Percentiles rank a stretch among this genome's conserved stretches.
These are phyloP conservation scores for Coffea canephora DNA, from an alignment of 257 asterid genomes.

Conservation along the genomic window DNA sequence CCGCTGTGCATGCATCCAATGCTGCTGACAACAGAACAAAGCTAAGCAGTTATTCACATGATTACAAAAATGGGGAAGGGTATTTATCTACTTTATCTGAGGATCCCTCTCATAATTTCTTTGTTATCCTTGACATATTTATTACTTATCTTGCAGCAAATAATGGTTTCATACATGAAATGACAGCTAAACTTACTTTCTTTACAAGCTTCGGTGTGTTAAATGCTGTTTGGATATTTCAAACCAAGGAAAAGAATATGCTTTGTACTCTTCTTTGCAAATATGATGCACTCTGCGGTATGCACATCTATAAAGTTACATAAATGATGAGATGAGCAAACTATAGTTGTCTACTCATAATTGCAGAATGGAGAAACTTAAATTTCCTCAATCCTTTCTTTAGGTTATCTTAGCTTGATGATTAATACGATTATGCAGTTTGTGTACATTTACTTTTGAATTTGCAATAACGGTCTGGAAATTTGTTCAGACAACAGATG, in stretches of 20 bases:
- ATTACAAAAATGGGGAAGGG: constrained; percentile 32
- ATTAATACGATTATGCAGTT: neutral
- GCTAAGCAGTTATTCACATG: constrained; percentile 42
- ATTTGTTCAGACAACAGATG: neutral
- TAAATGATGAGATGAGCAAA: too few species aligned
- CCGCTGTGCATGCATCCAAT: constrained; percentile 81
- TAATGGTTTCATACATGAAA: neutral
- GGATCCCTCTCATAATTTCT: neutral
- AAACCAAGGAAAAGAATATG: neutral
- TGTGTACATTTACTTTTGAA: neutral
- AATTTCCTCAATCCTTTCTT: neutral
- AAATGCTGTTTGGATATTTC: neutral
- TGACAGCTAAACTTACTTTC: neutral
- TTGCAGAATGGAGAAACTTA: neutral
- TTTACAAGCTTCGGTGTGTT: neutral
- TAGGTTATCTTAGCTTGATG: neutral
- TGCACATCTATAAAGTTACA: neutral
- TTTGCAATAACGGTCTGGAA: neutral
- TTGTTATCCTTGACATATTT: neutral
- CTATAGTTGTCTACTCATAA: too few species aligned
- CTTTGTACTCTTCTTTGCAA: too few species aligned
- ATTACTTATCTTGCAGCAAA: neutral
- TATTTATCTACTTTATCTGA: constrained; percentile 18
- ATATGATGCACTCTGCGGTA: neutral
- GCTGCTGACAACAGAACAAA: constrained; percentile 69